Percentiles rank a stretch among this genome's conserved stretches.
Conservation (phyloP, 768 basidiomycete species). For the Auriscalpium microsporum region DNA sequence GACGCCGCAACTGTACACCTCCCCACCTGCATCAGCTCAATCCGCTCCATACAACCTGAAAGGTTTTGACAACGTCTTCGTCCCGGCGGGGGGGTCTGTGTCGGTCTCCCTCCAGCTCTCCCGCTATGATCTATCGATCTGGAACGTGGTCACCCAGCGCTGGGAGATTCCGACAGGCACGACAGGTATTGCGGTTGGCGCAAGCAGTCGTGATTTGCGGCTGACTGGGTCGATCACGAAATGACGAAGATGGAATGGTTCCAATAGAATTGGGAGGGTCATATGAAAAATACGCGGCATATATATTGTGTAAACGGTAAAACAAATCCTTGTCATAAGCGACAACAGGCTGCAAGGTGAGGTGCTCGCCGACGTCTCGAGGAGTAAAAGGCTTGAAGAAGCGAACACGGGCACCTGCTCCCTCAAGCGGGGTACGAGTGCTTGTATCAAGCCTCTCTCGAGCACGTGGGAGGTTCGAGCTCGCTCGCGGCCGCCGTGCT, state of each 20-base stretch:
- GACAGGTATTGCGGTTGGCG: constrained; percentile 56
- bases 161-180: constrained; percentile 64
- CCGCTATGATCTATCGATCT: constrained; percentile 63
- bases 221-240: constrained; percentile 34
- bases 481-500: too few relatives aligned
- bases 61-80: constrained; percentile 56
- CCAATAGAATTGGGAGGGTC: too few relatives aligned
- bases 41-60: constrained; percentile 42
- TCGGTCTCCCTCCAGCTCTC: constrained; percentile 50
- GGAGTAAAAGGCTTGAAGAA: too few relatives aligned
- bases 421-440: too few relatives aligned
- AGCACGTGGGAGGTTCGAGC: too few relatives aligned
- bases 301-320: too few relatives aligned
- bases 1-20: constrained; percentile 50
- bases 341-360: too few relatives aligned
- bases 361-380: too few relatives aligned
- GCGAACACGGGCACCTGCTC: too few relatives aligned
- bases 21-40: constrained; percentile 38
- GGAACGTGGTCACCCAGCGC: constrained; percentile 67
- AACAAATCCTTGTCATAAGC: too few relatives aligned
- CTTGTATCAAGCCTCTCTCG: too few relatives aligned
- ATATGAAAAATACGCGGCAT: too few relatives aligned
- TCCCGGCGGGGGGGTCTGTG: constrained; percentile 38
- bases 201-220: constrained; percentile 57
- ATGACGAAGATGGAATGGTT: not conserved